Evolutionary conservation across 2,329 filamentous ascomycete genomes (phyloP).

Genomic region (Apiospora pterosperma): DNA sequence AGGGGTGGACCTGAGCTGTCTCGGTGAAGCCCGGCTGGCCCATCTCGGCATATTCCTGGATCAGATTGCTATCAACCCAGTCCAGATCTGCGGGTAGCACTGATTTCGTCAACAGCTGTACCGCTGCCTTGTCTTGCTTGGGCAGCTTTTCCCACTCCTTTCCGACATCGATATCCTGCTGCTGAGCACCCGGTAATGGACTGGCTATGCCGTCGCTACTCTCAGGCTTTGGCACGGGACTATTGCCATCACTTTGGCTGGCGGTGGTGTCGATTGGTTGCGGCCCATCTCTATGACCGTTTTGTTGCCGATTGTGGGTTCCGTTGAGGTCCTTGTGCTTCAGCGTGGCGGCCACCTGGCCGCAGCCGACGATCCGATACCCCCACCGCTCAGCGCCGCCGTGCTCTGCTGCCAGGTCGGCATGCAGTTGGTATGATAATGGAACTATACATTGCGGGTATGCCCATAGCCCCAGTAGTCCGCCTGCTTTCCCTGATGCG

Average conservation of each 20-base stretch:
- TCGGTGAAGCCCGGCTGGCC: slow-evolving; percentile 63
- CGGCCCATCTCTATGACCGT: slow-evolving; percentile 13
- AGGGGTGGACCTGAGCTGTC: slow-evolving; percentile 92
- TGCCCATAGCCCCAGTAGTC: slow-evolving; percentile 85
- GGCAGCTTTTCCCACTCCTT: slow-evolving; percentile 60
- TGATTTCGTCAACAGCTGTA: slow-evolving; percentile 47
- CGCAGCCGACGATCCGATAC: slow-evolving; percentile 76
- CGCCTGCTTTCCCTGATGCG: slow-evolving; percentile 92
- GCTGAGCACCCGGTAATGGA: slow-evolving; percentile 12
- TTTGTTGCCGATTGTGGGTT: slow-evolving; percentile 19
- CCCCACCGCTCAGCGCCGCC: slow-evolving; percentile 78
- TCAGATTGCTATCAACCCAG: slow-evolving; percentile 70
- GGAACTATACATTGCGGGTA: slow-evolving; percentile 83
- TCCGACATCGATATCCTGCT: slow-evolving; percentile 18
- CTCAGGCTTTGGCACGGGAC: neutral
- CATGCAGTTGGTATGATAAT: slow-evolving; percentile 79
- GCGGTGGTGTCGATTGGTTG: neutral
- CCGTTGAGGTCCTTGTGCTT: slow-evolving; percentile 30
- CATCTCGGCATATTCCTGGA: slow-evolving; percentile 78
- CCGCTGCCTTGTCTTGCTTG: slow-evolving; percentile 52
- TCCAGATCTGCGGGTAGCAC: slow-evolving; percentile 75
- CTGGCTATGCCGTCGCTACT: slow-evolving; percentile 1
- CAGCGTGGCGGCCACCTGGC: slow-evolving; percentile 44
- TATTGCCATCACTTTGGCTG: slow-evolving; percentile 3
- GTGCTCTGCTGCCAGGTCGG: slow-evolving; percentile 80